Base-by-base conservation (phyloP, 345 rosid species). In the Gossypium rotundifolium region DNA sequence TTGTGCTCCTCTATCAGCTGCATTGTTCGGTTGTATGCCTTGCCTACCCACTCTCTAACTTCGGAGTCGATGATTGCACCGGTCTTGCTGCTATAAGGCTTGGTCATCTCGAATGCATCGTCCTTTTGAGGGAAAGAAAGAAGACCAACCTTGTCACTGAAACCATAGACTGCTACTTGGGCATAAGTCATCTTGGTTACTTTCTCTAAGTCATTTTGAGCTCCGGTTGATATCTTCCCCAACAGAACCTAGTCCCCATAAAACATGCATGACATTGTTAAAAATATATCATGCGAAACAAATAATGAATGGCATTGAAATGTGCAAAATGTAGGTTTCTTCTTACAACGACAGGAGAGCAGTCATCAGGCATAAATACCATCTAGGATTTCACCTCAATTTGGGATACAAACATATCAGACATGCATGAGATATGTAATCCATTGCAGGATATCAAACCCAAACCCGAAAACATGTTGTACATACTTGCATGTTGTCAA, bases 61-160 rank as follows among this genome's bases (percentile, higher is more conserved):
- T 85, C 87, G 11, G 57, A 54, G 44, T 87, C 89, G 3, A 84
- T 84, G 42, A 87, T 82, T 68, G 86, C 91, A 58, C 80, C 85
- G 1, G 88, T 85, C 75, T 79, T 82, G 80, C 80, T 85, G 78
- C 88, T 82, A 45, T 82, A 85, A 7, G 88, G 85, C 75, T 87
- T 81, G 75, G 75, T 79, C 84, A 83, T 80, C 82, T 80, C 86
- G 20, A 73, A 77, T 11, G 65, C 9, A 54, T 80, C 82, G 0
- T 87, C 88, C 70, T 83, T 81, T 62, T 73, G 87, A 27, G 88
- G 88, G 64, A 87, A 87, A 33, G 87, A 87, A 60, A 85, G 84
- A 63, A 87, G 91, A 51, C 91, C 91, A 3, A 87, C 88, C 73
- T 85, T 87, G 71, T 87, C 88, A 65, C 90, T 85, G 74, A 87